A percentile compares a stretch with the other conserved stretches of the same genome.
Conservation (phyloP, 192 early-diverging fungal species). For the Coemansia sp. region DNA sequence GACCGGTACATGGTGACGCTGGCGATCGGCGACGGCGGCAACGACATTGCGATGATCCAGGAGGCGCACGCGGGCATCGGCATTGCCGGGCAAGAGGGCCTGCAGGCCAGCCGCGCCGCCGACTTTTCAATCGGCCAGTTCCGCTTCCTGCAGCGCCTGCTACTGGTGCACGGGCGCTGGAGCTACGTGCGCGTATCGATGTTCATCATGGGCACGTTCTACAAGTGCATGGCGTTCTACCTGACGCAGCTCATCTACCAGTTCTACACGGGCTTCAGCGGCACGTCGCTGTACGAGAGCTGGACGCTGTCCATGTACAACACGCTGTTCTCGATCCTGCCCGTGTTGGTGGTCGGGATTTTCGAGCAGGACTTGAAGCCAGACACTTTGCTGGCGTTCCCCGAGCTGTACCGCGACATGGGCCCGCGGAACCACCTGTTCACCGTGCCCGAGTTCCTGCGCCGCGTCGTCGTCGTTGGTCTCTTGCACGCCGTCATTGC, state of each 20-base stretch:
- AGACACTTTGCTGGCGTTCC: constrained; percentile 61
- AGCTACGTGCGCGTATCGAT: constrained; percentile 79
- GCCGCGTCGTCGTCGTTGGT: constrained; percentile 54
- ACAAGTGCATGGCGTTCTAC: constrained; percentile 84
- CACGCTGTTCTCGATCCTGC: constrained; percentile 77
- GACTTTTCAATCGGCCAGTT: constrained; percentile 95
- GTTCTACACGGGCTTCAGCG: constrained; percentile 72
- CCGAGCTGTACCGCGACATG: constrained; percentile 69
- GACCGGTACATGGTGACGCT: constrained; percentile 59
- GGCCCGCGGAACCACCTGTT: constrained; percentile 49
- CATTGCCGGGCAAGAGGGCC: constrained; percentile 84
- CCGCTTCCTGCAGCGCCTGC: constrained; percentile 71
- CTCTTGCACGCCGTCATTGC: constrained; percentile 47
- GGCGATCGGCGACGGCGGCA: constrained; percentile 92
- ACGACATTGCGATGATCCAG: constrained; percentile 96
- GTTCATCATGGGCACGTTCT: constrained; percentile 83
- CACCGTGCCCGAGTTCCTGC: constrained; percentile 43
- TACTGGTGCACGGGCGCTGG: constrained; percentile 89
- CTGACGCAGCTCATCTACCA: constrained; percentile 73
- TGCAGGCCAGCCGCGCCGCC: constrained; percentile 80
- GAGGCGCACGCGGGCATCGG: constrained; percentile 92
- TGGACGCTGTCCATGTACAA: constrained; percentile 83
- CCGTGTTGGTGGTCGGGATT: constrained; percentile 74
- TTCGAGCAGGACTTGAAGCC: constrained; percentile 81
- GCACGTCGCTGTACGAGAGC: constrained; percentile 70